Conservation (phyloP, 306 rosid species). For the Malus sieversii region DNA sequence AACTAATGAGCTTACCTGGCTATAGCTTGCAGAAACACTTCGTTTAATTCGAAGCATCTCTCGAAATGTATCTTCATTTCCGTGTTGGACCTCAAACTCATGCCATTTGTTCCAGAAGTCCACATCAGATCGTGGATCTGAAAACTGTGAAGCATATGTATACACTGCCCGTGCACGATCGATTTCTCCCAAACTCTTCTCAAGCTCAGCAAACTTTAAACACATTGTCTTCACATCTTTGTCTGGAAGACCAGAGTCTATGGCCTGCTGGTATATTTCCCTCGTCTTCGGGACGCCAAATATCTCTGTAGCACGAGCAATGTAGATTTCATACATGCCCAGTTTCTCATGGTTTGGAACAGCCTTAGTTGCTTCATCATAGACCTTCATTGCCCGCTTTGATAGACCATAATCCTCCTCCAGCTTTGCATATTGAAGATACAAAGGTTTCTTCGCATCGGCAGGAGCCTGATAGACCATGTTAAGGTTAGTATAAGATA, state of each 20-base stretch:
- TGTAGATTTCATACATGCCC: constrained; percentile 75
- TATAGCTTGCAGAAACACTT: constrained; percentile 88
- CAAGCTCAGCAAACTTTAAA: constrained; percentile 79
- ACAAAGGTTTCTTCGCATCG: constrained; percentile 48
- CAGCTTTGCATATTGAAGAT: constrained; percentile 48
- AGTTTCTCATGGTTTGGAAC: constrained; percentile 45
- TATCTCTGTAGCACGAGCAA: constrained; percentile 75
- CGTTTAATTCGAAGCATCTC: constrained; percentile 95
- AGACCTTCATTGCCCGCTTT: constrained; percentile 54
- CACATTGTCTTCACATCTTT: constrained; percentile 88
- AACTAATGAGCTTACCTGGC: constrained; percentile 49
- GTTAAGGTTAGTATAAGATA: constrained; percentile 15
- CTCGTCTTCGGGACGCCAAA: constrained; percentile 54
- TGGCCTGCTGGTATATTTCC: constrained; percentile 51
- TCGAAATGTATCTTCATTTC: constrained; percentile 90
- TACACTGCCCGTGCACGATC: constrained; percentile 75
- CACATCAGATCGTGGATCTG: constrained; percentile 80
- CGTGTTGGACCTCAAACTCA: constrained; percentile 85
- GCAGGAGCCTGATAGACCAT: constrained; percentile 51
- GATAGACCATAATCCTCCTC: constrained; percentile 57
- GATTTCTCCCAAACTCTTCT: constrained; percentile 90
- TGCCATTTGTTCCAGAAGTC: constrained; percentile 92
- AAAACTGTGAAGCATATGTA: constrained; percentile 70
- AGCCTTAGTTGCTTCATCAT: constrained; percentile 50
- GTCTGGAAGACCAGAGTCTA: constrained; percentile 86